Evolutionary conservation across 805 yeast genomes (phyloP).

Genomic region (Wickerhamiella lipophila): DNA sequence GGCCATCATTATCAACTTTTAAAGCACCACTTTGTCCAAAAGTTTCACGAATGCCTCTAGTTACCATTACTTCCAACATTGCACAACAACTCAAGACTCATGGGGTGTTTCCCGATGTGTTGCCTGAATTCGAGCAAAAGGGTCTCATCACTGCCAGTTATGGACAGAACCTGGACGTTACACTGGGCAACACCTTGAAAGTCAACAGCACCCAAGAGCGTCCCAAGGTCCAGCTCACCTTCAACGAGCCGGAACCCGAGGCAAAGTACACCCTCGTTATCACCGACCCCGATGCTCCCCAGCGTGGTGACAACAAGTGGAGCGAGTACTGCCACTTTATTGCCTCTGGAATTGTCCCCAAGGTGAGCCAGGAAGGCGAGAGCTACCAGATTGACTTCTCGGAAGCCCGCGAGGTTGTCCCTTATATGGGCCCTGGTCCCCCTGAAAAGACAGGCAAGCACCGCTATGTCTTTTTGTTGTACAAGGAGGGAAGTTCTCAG

Average conservation of each 20-base stretch:
- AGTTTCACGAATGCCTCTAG: conserved; percentile 21
- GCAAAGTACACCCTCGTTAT: conserved; percentile 56
- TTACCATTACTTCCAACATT: conserved; percentile 26
- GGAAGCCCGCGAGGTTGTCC: conserved; percentile 35
- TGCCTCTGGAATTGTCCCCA: conserved; percentile 29
- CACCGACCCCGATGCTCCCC: conserved; percentile 94
- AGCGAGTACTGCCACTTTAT: conserved; percentile 77
- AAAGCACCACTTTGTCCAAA: background rate
- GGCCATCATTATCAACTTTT: conserved; percentile 4
- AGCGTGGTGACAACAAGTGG: conserved; percentile 71
- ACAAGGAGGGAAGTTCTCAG: conserved; percentile 43
- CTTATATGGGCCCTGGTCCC: conserved; percentile 81
- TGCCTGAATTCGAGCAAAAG: conserved; percentile 24
- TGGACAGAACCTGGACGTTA: conserved; percentile 46
- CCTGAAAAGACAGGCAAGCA: conserved; percentile 78
- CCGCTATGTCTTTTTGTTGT: conserved; percentile 69
- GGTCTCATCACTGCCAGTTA: conserved; percentile 49
- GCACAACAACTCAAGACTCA: conserved; percentile 32
- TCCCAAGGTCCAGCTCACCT: conserved; percentile 58
- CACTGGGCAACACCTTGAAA: conserved; percentile 62
- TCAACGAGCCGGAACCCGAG: conserved; percentile 36
- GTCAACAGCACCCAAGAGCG: conserved; percentile 52
- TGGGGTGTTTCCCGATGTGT: conserved; percentile 35
- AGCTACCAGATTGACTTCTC: conserved; percentile 24
- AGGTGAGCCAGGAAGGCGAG: conserved; percentile 22